Evolutionary conservation across 2,329 filamentous ascomycete species (phyloP).

Genomic region (Pseudogymnoascus sp.): DNA sequence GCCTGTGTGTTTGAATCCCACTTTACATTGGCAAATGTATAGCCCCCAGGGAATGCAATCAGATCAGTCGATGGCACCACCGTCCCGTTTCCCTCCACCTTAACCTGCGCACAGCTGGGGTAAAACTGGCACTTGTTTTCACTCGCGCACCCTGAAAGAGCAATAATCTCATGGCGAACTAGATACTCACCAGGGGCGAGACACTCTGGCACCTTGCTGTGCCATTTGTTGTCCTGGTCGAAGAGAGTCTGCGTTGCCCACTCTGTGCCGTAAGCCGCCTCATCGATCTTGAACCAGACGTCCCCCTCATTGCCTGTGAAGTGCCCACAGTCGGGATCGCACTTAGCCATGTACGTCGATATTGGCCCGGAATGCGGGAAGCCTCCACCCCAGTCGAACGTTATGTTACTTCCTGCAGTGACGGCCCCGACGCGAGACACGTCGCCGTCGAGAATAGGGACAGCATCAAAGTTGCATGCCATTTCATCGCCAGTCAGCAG

Average conservation of each 20-base stretch:
- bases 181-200: slow-evolving; percentile 15
- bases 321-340: slow-evolving; percentile 13
- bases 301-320: slow-evolving; percentile 11
- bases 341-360: slow-evolving; percentile 15
- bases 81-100: slow-evolving; percentile 8
- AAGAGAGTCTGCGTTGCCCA: slow-evolving; percentile 14
- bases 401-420: slow-evolving; percentile 11
- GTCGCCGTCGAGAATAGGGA: slow-evolving; percentile 12
- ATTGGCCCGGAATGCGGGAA: slow-evolving; percentile 14
- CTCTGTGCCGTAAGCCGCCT: slow-evolving; percentile 7
- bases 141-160: not conserved
- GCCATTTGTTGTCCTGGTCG: slow-evolving; percentile 11
- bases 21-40: not conserved
- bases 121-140: slow-evolving; percentile 14
- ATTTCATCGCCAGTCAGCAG: slow-evolving; percentile 6
- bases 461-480: slow-evolving; percentile 13
- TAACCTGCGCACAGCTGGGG: slow-evolving; percentile 13
- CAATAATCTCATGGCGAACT: slow-evolving; percentile 15
- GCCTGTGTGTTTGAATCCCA: not conserved
- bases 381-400: slow-evolving; percentile 2
- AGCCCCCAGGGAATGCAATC: slow-evolving; percentile 13
- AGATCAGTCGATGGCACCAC: not conserved
- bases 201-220: slow-evolving; percentile 12
- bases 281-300: slow-evolving; percentile 15
- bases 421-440: slow-evolving; percentile 10